Evolutionary conservation across 768 basidiomycete genomes (phyloP), one percentile per base, ranked within the genome.

Genomic region (Termitomyces bulborhizus): DNA sequence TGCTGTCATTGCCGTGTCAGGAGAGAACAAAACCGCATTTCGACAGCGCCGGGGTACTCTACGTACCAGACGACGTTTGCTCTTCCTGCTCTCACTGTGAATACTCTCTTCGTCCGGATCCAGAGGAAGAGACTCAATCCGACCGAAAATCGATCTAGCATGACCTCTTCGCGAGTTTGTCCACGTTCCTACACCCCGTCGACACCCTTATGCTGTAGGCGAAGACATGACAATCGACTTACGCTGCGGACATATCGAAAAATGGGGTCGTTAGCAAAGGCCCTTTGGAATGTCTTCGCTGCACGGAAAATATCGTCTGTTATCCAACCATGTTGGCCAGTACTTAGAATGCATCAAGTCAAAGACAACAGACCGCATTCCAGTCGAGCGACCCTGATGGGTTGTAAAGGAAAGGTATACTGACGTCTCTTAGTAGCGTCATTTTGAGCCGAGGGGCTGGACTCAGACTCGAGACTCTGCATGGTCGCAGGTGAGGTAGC

Each of bases 51-150:
- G 11, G 11, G 12, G 11, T 31, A 9, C 21, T 6, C 15, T 13
- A 57, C 65, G 47, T 43, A 67, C 68, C 61, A 65, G 8, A 66
- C 55, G 45, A 68, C 34, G 21, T 65, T 53, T 1, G 67, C 61
- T 8, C 37, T 48, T 16, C 66, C 70, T 27, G 55, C 51, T 36
- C 65, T 46, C 0, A 69, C 57, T 1, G 68, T 69, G 27, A 68
- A 56, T 1, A 56, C 58, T 16, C 63, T 47, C 55, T 64, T 65
- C 9, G 56, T 63, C 15, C 56, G 60, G 36, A 61, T 64, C 57
- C 63, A 66, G 15, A 55, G 27, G 12, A 56, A 41, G 9, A 60
- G 53, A 11, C 54, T 46, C 21, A 55, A 21, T 1, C 48, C 46
- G 18, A 57, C 46, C 24, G 51, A 41, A 1, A 55, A 27, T 9